Evolutionary conservation across 768 basidiomycete species (phyloP), one percentile per base, ranked within the genome.

Genomic region (Hypsizygus marmoreus): DNA sequence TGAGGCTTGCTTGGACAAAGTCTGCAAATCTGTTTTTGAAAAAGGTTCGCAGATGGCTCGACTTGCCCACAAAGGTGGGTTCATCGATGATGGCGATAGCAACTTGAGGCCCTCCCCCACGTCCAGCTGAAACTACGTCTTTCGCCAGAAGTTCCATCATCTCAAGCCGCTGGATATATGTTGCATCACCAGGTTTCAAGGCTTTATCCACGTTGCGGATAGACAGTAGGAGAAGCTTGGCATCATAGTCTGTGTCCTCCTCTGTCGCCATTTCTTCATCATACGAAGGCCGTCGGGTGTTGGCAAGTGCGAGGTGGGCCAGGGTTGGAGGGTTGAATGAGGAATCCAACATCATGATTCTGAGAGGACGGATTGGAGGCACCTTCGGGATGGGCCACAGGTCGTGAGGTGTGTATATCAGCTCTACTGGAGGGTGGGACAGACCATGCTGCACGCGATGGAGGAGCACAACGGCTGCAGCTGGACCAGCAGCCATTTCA

Each of bases 281-380:
- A 24, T 32, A 55, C n/a, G 11, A 40, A 1, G 62, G 70, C 11
- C 61, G 59, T 26, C 62, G 55, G 43, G 76, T 67, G 47, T 77
- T 80, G 20, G 82, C 82, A 36, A 97, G 81, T 2, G 87, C 85
- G 41, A 86, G 74, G 64, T 97, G 94, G 0, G 94, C 91, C 17
- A 77, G 62, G 2, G 91, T 93, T 1, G 95, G 95, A 3, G 94
- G 94, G 58, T 97, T 95, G 70, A 91, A 97, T 1, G 91, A 94
- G 1, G 92, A 86, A 57, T 97, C 95, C 29, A 97, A 75, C n/a
- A 95, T 71, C 3, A 86, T 76, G 36, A 95, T 75, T 42, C 45
- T 31, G 17, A 37, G 14, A 24, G 12, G 24, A 39, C 25, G 39
- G 44, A 53, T 8, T 5, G 39, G 14, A 20, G 50, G 24, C 16